Percentiles rank a stretch among this genome's conserved stretches.
These are phyloP conservation scores for Talaromyces sp. DNA, from an alignment of 2,329 filamentous ascomycete species.

Conservation along the genomic window DNA sequence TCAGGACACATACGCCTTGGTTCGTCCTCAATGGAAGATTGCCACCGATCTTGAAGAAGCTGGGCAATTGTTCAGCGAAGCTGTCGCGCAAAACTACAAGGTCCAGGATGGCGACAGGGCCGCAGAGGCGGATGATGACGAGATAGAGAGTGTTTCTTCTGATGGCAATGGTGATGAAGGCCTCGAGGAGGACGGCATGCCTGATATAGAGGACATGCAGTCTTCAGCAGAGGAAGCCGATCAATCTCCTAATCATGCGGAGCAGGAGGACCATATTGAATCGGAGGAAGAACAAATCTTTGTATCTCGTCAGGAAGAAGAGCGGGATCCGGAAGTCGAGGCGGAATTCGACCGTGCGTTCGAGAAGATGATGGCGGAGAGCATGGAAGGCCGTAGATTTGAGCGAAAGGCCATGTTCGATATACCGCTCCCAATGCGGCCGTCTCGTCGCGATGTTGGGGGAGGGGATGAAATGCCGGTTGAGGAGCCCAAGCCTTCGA, in stretches of 20 bases:
- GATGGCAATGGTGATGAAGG: constrained; percentile 79
- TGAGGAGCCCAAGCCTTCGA: constrained; percentile 28
- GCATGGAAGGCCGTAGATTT: constrained; percentile 89
- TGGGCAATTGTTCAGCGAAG: constrained; percentile 73
- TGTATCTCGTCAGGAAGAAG: constrained; percentile 84
- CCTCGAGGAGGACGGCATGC: constrained; percentile 54
- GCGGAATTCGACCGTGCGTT: constrained; percentile 98
- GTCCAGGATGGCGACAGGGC: constrained; percentile 64
- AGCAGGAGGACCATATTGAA: constrained; percentile 56
- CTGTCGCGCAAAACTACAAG: constrained; percentile 87
- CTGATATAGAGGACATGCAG: constrained; percentile 52
- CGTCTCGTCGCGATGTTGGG: constrained; percentile 55
- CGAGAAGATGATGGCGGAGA: constrained; percentile 97
- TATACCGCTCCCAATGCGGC: constrained; percentile 89
- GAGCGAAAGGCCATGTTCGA: constrained; percentile 94
- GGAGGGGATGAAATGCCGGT: constrained; percentile 33
- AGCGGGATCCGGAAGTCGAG: constrained; percentile 87
- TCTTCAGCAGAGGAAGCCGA: constrained; percentile 46
- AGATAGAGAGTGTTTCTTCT: constrained; percentile 63
- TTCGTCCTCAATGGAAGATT: constrained; percentile 89
- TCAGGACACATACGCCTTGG: constrained; percentile 80
- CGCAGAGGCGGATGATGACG: constrained; percentile 70
- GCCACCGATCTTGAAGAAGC: constrained; percentile 77
- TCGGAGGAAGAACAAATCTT: constrained; percentile 85
- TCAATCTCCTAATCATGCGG: constrained; percentile 40